Percentiles rank a stretch among this genome's conserved stretches.
phyloP scores from a whole-genome alignment of 768 basidiomycete species.

The Austroboletus eburneus region DNA sequence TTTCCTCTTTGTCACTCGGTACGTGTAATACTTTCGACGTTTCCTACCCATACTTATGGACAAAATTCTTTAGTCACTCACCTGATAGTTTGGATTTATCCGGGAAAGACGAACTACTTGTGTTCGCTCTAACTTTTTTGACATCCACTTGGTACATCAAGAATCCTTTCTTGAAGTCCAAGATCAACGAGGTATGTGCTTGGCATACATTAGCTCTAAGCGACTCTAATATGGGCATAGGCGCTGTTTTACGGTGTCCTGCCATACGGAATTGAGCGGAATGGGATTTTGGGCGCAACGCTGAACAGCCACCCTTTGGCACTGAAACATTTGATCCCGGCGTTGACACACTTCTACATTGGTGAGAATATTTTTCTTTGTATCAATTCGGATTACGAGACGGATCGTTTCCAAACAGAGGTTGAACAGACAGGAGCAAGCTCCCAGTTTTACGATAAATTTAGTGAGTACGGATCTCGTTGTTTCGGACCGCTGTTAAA shows the following conservation, averaged over 20 bases:
- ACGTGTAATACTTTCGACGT: slow-evolving; percentile 21
- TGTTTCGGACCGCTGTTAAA: slow-evolving; percentile 5
- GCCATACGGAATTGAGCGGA: slow-evolving; percentile 58
- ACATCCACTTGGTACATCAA: slow-evolving; percentile 97
- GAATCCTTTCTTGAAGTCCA: slow-evolving; percentile 95
- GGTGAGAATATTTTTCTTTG: slow-evolving; percentile 44
- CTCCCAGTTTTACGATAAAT: slow-evolving; percentile 99
- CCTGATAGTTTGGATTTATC: slow-evolving; percentile 81
- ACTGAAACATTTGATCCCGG: slow-evolving; percentile 83
- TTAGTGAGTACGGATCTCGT: slow-evolving; percentile 54
- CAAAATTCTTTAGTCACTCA: slow-evolving; percentile 40
- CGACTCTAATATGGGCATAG: slow-evolving; percentile 33
- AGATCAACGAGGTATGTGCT: slow-evolving; percentile 79
- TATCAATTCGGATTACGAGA: slow-evolving; percentile 1
- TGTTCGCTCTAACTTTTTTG: slow-evolving; percentile 87
- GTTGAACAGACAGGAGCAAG: slow-evolving; percentile 97
- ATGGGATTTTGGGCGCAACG: slow-evolving; percentile 75
- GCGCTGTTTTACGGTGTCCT: slow-evolving; percentile 71
- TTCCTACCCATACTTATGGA: background rate
- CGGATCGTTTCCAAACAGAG: slow-evolving; percentile 48
- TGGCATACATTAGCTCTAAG: background rate
- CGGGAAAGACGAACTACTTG: slow-evolving; percentile 82
- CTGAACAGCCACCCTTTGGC: slow-evolving; percentile 84
- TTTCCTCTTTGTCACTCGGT: slow-evolving; percentile 81
- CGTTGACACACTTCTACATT: slow-evolving; percentile 91